Conservation (phyloP, 208 protist species). For the Wallacemonas sp. region DNA sequence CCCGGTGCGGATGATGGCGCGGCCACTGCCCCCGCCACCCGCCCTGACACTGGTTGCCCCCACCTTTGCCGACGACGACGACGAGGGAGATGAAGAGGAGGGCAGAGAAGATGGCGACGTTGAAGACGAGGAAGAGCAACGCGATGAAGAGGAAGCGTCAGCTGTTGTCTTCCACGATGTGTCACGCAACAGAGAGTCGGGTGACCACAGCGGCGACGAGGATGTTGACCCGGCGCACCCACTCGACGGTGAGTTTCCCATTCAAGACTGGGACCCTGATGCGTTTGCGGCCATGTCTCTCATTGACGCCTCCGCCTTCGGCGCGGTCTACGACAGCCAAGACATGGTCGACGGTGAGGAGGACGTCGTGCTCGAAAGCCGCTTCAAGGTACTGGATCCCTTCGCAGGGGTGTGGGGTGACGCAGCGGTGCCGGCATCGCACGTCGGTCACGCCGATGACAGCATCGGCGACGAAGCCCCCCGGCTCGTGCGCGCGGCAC, state of each 20-base stretch:
- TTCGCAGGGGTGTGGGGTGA: slow-evolving; percentile 4
- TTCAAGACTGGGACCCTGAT: slow-evolving; percentile 3
- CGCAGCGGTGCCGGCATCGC: neutral
- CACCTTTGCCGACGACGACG: neutral
- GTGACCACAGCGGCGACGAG: too few species aligned
- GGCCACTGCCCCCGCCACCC: neutral
- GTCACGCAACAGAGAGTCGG: too few species aligned
- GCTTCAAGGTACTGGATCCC: slow-evolving; percentile 3
- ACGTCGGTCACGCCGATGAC: neutral
- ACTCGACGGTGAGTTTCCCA: neutral
- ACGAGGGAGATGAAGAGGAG: neutral
- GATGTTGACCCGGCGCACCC: neutral
- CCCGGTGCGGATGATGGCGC: neutral
- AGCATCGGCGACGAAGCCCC: neutral
- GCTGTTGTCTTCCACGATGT: slow-evolving; percentile 8
- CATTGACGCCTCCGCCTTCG: slow-evolving; percentile 1
- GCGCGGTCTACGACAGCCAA: neutral
- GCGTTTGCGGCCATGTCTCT: slow-evolving; percentile 8
- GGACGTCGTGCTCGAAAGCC: slow-evolving; percentile 5
- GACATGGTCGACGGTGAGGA: slow-evolving; percentile 8
- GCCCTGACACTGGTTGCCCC: neutral
- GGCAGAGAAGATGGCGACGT: neutral
- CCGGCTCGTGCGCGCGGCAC: neutral
- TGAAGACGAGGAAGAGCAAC: neutral
- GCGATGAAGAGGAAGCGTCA: too few species aligned